Base-by-base conservation (phyloP, 495 filamentous ascomycete genomes). In the Talaromyces liani region DNA sequence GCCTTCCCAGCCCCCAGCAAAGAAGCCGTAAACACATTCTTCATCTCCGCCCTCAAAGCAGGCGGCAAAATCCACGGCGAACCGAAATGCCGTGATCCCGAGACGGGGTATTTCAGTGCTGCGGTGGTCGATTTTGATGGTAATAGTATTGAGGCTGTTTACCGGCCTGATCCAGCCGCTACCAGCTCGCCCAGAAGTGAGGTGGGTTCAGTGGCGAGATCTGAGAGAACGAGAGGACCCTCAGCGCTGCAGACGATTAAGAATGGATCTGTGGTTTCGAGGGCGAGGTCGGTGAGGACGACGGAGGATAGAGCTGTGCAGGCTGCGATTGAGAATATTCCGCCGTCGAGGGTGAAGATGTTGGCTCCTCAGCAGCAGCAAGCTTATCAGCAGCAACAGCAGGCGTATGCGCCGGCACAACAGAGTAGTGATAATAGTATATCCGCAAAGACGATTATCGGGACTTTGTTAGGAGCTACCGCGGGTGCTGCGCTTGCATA, bases 401-500 rank as follows among this genome's bases (percentile, higher is more conserved):
- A 62, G 41, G 24, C 41, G 22, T 64, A 64, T 60, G 69, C 72
- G 53, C 68, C 72, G 20, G 70, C 65, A 14, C 73, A 70, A 60
- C 70, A 74, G 55, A 57, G 65, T 18, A 78, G 77, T 36, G 77
- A 81, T 60, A 71, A 71, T 25, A 73, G 71, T 61, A 79, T 71
- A 58, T 71, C 72, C 18, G 77, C 77, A 24, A 80, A 80, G 65
- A 86, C 86, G 2, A 75, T 95, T 27, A 79, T 94, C 7, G 91
- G 90, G 9, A 88, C 88, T 3, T 81, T 92, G 55, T 84, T 91
- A 6, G 91, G 89, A 24, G 91, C 87, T 18, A 89, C 88, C 8
- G 84, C 88, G 3, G 91, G 88, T 58, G 89, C 88, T 14, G 88
- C 87, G 0, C 70, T 92, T 41, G 87, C 89, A 1, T 93, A 93